These are phyloP conservation scores for Plantago major DNA, from an alignment of 257 asterid genomes.

Conservation along the genomic window DNA sequence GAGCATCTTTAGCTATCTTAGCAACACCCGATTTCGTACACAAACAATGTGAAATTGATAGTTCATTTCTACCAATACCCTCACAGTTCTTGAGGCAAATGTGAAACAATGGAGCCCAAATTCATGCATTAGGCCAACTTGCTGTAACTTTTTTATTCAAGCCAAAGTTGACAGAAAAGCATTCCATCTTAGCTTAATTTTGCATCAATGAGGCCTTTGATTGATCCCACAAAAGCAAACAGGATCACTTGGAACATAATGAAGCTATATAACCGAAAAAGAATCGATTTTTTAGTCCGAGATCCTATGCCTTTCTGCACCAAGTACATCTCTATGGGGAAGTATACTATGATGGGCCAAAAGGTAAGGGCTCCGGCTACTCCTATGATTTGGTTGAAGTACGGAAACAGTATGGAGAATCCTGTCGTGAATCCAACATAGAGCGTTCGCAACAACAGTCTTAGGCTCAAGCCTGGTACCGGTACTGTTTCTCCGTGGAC, in stretches of 20 bases:
- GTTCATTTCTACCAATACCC: too few species aligned
- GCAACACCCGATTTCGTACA: too few species aligned
- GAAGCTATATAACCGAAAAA: conserved; percentile 37
- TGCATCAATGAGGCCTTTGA: conserved; percentile 48
- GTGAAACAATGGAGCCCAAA: too few species aligned
- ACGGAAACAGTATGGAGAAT: conserved; percentile 58
- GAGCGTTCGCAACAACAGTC: conserved; percentile 45
- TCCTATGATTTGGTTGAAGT: conserved; percentile 69
- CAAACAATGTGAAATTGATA: too few species aligned
- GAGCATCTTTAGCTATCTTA: too few species aligned
- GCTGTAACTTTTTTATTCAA: not conserved
- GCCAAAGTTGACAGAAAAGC: not conserved
- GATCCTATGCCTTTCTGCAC: conserved; percentile 42
- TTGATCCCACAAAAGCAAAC: conserved; percentile 63
- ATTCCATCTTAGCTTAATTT: conserved; percentile 27
- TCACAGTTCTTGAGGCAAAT: too few species aligned
- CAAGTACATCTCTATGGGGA: conserved; percentile 69
- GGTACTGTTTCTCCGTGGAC: conserved; percentile 25
- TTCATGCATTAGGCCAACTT: too few species aligned
- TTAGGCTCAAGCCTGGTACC: conserved; percentile 29
- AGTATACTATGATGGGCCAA: conserved; percentile 69
- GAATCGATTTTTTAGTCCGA: conserved; percentile 44
- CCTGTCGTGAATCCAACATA: conserved; percentile 54
- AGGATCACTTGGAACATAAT: conserved; percentile 41
- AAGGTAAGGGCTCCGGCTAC: conserved; percentile 67